Evolutionary conservation across 192 early-diverging fungal species (phyloP), one percentile per base, ranked within the genome.

Genomic region (Coemansia sp.): DNA sequence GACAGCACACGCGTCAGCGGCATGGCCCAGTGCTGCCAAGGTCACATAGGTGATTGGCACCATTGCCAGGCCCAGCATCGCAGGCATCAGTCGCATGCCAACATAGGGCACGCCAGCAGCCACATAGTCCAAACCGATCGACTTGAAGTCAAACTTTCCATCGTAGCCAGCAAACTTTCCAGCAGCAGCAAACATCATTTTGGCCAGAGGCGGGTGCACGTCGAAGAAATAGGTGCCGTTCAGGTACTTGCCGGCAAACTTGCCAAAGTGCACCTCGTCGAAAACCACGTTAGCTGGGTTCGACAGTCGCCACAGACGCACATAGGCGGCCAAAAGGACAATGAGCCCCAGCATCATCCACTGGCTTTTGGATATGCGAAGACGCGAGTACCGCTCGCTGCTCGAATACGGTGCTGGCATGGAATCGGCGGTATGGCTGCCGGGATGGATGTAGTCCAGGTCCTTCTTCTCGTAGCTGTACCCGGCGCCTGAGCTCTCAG

Each of bases 241-340:
- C 60, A 97, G 83, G 65, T 98, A 98, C 77, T 89, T 86, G 56
- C 87, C 86, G 52, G 95, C 96, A 72, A 96, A 99, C 64, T 96
- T 96, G 63, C 96, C 96, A 84, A 99, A 99, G 61, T 99, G 96
- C 38, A 99, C 96, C 82, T 99, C 96, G 78, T 99, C 95, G 75
- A 99, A 99, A 22, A 83, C 80, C 48, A 83, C 83, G 58, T 69
- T 66, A 38, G 69, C 38, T 3, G 81, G 81, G 59, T 75, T 75
- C 22, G 65, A 73, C 22, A 83, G 72, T 38, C 71, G 36, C 80
- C 80, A 76, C 61, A 83, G 61, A 2, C 82, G 82, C 25, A 75
- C 68, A 54, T 83, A 83, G 25, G 76, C 77, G 2, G 77, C 77
- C 7, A 55, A 8, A 10, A 55, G n/a, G n/a, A 72, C 64, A 22